Evolutionary conservation across 352 stramenopile genomes (phyloP), one percentile per base, ranked within the genome.

Genomic region (Globisporangium okanoganense): DNA sequence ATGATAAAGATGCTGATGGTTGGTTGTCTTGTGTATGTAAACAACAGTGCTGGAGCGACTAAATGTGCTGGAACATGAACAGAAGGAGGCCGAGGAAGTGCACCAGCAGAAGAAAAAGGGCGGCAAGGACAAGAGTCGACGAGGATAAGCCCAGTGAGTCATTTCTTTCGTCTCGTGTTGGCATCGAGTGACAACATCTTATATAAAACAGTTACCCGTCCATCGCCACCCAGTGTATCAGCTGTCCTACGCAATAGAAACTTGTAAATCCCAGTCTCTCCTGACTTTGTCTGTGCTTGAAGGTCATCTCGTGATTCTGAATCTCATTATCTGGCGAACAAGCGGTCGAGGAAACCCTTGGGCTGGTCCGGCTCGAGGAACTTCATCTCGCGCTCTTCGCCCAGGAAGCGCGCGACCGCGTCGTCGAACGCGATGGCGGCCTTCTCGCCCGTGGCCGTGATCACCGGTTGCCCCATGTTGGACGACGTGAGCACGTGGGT

Each of bases 391-490:
- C 86, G 87, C 50, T 93, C 69, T 43, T 96, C 87, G 24, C 90
- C 90, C 29, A 97, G 74, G 70, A 96, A 97, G 27, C 90, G 84
- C 55, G 91, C 90, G 38, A 97, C 90, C 13, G 90, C 93, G 63
- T 97, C 88, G 36, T 92, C 82, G 63, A 96, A 97, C 3, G 88
- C 88, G 14, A 82, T 66, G 4, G 87, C 78, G 25, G 88, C 78
- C n/a, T 82, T 84, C 25, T 95, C 84, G 8, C 73, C 78, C 38
- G 81, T 68, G 1, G 80, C 77, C 35, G 73, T 85, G 69, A 97
- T 97, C 33, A 98, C 90, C 4, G 92, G 92, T 64, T 95, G 91
- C 22, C 92, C 92, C 72, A 97, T 87, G 69, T 98, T 98, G 29
- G 92, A 97, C 44, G 89, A 96, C 56, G 89, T 97, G 27, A 98